Conservation (phyloP, 805 yeast genomes). For the Kluyveromyces dobzhanskii region DNA sequence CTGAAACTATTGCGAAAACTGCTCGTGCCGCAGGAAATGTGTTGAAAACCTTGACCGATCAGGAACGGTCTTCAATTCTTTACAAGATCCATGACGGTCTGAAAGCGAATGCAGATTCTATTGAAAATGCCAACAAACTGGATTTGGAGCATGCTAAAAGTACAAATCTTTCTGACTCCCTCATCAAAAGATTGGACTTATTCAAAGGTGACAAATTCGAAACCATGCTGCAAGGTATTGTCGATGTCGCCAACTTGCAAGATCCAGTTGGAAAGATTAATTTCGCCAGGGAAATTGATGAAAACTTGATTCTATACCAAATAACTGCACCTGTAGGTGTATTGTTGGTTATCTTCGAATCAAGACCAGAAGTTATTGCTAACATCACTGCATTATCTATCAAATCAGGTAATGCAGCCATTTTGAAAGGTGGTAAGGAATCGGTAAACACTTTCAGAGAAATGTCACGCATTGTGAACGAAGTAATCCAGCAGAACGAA, state of each 20-base stretch:
- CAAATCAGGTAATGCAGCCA: slow-evolving; percentile 95
- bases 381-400: slow-evolving; percentile 92
- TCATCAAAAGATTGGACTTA: slow-evolving; percentile 79
- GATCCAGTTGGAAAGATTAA: slow-evolving; percentile 92
- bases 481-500: slow-evolving; percentile 37
- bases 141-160: slow-evolving; percentile 67
- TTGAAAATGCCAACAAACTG: slow-evolving; percentile 61
- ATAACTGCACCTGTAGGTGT: slow-evolving; percentile 95
- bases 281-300: slow-evolving; percentile 78
- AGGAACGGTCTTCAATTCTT: slow-evolving; percentile 65
- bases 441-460: slow-evolving; percentile 75
- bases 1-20: slow-evolving; percentile 68
- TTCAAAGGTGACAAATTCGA: slow-evolving; percentile 80
- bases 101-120: slow-evolving; percentile 45
- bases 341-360: slow-evolving; percentile 82
- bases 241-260: slow-evolving; percentile 79
- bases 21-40: slow-evolving; percentile 81
- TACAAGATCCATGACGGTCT: slow-evolving; percentile 65
- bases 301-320: slow-evolving; percentile 74
- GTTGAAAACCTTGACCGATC: slow-evolving; percentile 68
- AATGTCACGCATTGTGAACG: slow-evolving; percentile 64
- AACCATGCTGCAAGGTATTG: slow-evolving; percentile 87
- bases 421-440: slow-evolving; percentile 96
- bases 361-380: slow-evolving; percentile 97
- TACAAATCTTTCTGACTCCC: slow-evolving; percentile 56